Base-by-base conservation (phyloP, 495 filamentous ascomycete species). In the Elaphomyces granulatus region DNA sequence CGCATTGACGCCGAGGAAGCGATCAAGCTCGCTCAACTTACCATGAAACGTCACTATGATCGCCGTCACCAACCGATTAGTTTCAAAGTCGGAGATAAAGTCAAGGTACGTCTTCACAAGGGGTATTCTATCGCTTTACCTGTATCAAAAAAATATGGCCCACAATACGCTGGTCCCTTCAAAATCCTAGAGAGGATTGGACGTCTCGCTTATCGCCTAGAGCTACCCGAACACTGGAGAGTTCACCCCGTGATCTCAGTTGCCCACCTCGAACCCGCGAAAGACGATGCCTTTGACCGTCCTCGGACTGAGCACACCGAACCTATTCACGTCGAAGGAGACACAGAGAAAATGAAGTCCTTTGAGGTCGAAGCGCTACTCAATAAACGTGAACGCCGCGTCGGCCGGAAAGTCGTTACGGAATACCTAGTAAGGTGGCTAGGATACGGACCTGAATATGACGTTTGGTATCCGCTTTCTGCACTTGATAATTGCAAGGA, bases 171-270 rank as follows among this genome's bases (percentile, higher is more conserved):
- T n/a, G n/a, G 46, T 3, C 46, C 45, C 17, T 47, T 47, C 32
- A 23, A 43, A 30, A 33, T 49, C 21, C 31, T 49, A 14, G 15
- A 20, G 14, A 2, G 35, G 17, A 31, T 49, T 3, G 32, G 46
- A 7, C 8, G 34, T 8, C 35, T 50, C 6, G 42, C 46, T 9
- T 51, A 51, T 31, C 19, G 42, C 10, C 26, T 49, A 2, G 48
- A 51, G 19, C 17, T 51, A 2, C 48, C 47, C 1, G 10, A 14
- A 3, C 21, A 20, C 23, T 42, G 32, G 40, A 36, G 42, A 23
- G 40, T 50, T 12, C 45, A 50, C 36, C 44, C 47, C 3, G 45
- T 50, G 8, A 39, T 50, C 12, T 43, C 39, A 1, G 36, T 50
- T 2, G 34, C 32, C 20, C 3, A 42, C 17, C 33, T 46, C 32